Conservation (phyloP, 2,329 filamentous ascomycete species). For the Fusarium poae region DNA sequence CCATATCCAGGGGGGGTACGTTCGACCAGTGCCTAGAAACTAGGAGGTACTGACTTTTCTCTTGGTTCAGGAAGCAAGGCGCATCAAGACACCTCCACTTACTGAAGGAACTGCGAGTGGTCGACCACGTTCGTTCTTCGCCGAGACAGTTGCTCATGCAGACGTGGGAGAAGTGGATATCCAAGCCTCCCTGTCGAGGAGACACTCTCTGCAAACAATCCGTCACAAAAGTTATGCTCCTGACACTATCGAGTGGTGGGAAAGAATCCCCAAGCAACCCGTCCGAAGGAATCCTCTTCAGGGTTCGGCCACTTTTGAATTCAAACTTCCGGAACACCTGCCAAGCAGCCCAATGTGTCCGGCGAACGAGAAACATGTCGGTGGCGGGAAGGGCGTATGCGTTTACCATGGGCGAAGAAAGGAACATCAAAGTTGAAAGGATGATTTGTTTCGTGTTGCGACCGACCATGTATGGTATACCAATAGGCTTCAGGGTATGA, state of each 20-base stretch:
- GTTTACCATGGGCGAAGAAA: constrained; percentile 62
- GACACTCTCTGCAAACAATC: constrained; percentile 35
- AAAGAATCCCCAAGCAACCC: constrained; percentile 47
- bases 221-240: constrained; percentile 44
- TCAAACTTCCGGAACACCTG: constrained; percentile 65
- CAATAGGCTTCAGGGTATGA: not conserved
- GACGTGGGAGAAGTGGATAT: constrained; percentile 10
- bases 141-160: constrained; percentile 54
- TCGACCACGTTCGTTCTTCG: constrained; percentile 59
- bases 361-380: constrained; percentile 59
- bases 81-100: constrained; percentile 62
- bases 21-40: not conserved
- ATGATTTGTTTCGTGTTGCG: not conserved
- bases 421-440: constrained; percentile 18
- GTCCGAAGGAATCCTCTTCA: constrained; percentile 38
- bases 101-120: constrained; percentile 56
- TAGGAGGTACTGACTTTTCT: constrained; percentile 26
- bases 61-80: constrained; percentile 60
- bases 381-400: constrained; percentile 63
- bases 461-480: not conserved
- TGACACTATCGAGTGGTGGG: constrained; percentile 55
- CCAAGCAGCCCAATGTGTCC: constrained; percentile 66
- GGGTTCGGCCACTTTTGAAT: constrained; percentile 55
- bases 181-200: constrained; percentile 5
- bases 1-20: constrained; percentile 55